Base-by-base conservation (phyloP, 495 filamentous ascomycete genomes). In the Xylaria acuta region DNA sequence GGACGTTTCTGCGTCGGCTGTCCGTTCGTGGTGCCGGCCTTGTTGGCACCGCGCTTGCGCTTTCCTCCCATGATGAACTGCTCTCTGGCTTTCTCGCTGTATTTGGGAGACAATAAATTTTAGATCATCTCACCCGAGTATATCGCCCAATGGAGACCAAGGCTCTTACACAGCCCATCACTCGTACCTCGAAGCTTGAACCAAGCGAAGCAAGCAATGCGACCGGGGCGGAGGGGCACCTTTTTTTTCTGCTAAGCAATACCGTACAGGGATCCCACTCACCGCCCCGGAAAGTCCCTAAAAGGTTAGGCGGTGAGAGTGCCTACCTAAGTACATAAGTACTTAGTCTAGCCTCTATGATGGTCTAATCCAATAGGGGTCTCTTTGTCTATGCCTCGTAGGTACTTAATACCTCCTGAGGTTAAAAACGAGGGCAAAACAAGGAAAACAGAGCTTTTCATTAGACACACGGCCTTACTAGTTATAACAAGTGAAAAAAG, bases 1-100 rank as follows among this genome's bases (percentile, higher is more conserved):
- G 82, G 72, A n/a, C 81, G 81, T 73, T 86, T 86, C 64, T 82
- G 78, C 5, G 77, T 77, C 27, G 81, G 82, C 69, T 81, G 81
- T 58, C 25, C 74, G 43, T 77, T 79, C 58, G 75, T 76, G 58
- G 63, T 18, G 27, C 70, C 63, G 22, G 74, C 67, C 72, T 82
- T 82, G 56, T 80, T 83, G 58, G 80, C 63, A 9, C 77, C 72
- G 71, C 83, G 81, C 80, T 86, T 86, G 59, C 84, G 77, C 76
- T 86, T 86, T 36, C 62, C 47, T 49, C 70, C 70, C 70, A 72
- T 72, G 3, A 22, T 58, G 12, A 20, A 54, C 11, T 36, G 12
- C 4, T 14, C 43, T 60, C 6, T 60, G 4, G 12, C 1, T 36
- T 59, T 7, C 1, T 32, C 14, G 20, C 6, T n/a, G 3, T n/a